Base-by-base conservation (phyloP, 2,329 filamentous ascomycete genomes). In the Fusarium pininemorale region DNA sequence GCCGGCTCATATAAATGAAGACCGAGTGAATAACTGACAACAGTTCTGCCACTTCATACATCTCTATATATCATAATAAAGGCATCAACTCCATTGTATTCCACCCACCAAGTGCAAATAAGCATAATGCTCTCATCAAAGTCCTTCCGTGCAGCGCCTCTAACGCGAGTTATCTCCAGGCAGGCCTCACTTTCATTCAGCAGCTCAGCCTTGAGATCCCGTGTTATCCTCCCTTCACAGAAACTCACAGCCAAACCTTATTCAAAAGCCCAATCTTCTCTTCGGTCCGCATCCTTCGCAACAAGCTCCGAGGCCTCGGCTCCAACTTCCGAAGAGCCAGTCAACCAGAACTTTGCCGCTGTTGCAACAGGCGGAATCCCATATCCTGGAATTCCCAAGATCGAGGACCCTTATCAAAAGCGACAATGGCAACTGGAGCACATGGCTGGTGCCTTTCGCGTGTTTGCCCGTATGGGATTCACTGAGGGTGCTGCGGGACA, bases 401-500 rank as follows among this genome's bases (percentile, higher is more conserved):
- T 90, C 77, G 80, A 84, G 8, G 83, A 85, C 30, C 85, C 66
- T 88, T 88, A 81, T 41, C 64, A 77, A 41, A 78, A 81, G 51
- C 78, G 81, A 0, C 73, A 74, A 64, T 84, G 81, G 79, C 81
- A 82, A 66, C 74, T 83, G 7, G 77, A 86, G 22, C 82, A 86
- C 53, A 82, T 87, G 77, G 86, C 83, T 0, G 80, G 82, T 10
- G 85, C 86, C 1, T 87, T 87, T 66, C 82, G 86, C 32, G 82
- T 87, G 12, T 87, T 87, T 78, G 83, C 83, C 2, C 83, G 85
- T 39, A 75, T 83, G 51, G 85, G 86, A 13, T 87, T 82, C 80
- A 88, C 87, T 0, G 90, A 92, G 79, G 91, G 91, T 45, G 90
- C 91, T 80, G 84, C 85, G 20, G 91, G 91, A 2, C 91, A 93